Percentiles rank a stretch among this genome's conserved stretches.
phyloP scores from a whole-genome alignment of 352 stramenopile species.

The Vaucheria bursata region DNA sequence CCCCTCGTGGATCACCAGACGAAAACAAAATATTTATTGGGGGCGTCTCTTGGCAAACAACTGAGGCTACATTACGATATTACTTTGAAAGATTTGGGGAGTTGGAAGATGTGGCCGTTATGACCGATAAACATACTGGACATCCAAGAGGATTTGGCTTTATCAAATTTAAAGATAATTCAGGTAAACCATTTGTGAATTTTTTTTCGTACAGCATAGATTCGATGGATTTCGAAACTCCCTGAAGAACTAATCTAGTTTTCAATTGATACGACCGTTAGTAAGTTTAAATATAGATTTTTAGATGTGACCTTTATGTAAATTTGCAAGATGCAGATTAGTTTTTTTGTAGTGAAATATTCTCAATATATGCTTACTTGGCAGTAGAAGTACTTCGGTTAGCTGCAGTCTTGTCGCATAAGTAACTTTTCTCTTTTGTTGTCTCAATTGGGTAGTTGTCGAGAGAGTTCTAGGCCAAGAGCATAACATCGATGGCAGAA shows the following conservation, averaged over 20 bases:
- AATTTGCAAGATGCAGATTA: too few relatives aligned
- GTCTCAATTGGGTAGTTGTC: slow-evolving; percentile 14
- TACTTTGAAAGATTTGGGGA: slow-evolving; percentile 75
- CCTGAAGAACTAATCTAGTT: too few relatives aligned
- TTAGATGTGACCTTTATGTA: too few relatives aligned
- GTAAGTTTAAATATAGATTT: too few relatives aligned
- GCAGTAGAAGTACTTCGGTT: neutral
- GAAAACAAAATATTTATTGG: slow-evolving; percentile 74
- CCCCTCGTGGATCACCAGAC: neutral
- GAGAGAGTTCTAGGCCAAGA: slow-evolving; percentile 56
- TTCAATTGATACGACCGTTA: too few relatives aligned
- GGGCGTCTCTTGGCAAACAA: slow-evolving; percentile 80
- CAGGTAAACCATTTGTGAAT: slow-evolving; percentile 29
- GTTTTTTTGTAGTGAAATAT: too few relatives aligned
- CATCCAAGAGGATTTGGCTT: slow-evolving; percentile 81
- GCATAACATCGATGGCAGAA: slow-evolving; percentile 75
- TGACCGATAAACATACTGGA: slow-evolving; percentile 82
- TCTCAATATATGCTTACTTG: too few relatives aligned
- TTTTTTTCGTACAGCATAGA: slow-evolving; percentile 13
- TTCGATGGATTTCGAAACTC: too few relatives aligned
- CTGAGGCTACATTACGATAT: slow-evolving; percentile 65
- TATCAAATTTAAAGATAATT: slow-evolving; percentile 62
- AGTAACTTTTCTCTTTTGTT: neutral
- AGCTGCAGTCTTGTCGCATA: neutral
- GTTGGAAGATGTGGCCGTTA: slow-evolving; percentile 72